Evolutionary conservation across 495 filamentous ascomycete genomes (phyloP).

Genomic region (Rostrohypoxylon terebratum): DNA sequence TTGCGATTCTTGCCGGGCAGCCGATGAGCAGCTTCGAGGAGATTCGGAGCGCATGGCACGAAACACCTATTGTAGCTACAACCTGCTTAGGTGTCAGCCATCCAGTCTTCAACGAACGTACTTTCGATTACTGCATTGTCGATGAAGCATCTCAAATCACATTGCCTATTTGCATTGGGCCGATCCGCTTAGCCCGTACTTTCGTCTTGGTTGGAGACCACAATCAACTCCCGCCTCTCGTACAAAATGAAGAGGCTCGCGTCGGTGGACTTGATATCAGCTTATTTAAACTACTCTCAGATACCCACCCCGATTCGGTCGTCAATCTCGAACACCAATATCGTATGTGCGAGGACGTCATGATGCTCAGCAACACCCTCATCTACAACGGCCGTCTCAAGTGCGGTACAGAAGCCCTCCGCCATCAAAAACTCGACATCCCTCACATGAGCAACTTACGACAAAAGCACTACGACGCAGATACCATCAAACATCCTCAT

Average conservation of each 20-base stretch:
- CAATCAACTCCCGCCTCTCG: slow-evolving; percentile 92
- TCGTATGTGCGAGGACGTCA: slow-evolving; percentile 96
- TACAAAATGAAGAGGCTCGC: slow-evolving; percentile 89
- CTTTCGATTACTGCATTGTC: slow-evolving; percentile 98
- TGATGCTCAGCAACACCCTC: slow-evolving; percentile 90
- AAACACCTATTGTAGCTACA: slow-evolving; percentile 88
- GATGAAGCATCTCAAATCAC: slow-evolving; percentile 99
- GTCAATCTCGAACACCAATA: slow-evolving; percentile 95
- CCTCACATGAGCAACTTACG: slow-evolving; percentile 66
- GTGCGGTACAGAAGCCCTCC: slow-evolving; percentile 83
- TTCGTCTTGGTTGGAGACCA: slow-evolving; percentile 98
- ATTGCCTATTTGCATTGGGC: slow-evolving; percentile 90
- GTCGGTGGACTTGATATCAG: slow-evolving; percentile 90
- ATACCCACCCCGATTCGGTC: slow-evolving; percentile 85
- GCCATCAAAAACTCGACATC: slow-evolving; percentile 69
- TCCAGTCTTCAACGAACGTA: slow-evolving; percentile 84
- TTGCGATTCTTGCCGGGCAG: slow-evolving; percentile 78
- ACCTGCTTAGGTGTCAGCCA: slow-evolving; percentile 94
- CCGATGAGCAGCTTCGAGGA: slow-evolving; percentile 82
- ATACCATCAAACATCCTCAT: slow-evolving; percentile 47
- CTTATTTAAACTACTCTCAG: slow-evolving; percentile 91
- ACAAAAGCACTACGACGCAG: slow-evolving; percentile 65
- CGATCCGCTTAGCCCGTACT: slow-evolving; percentile 90
- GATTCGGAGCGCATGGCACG: slow-evolving; percentile 81
- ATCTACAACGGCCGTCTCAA: slow-evolving; percentile 92